A percentile compares a stretch with the other conserved stretches of the same genome.
Conservation (phyloP, 108 stramenopile species). For the Schizochytrium sp. region DNA sequence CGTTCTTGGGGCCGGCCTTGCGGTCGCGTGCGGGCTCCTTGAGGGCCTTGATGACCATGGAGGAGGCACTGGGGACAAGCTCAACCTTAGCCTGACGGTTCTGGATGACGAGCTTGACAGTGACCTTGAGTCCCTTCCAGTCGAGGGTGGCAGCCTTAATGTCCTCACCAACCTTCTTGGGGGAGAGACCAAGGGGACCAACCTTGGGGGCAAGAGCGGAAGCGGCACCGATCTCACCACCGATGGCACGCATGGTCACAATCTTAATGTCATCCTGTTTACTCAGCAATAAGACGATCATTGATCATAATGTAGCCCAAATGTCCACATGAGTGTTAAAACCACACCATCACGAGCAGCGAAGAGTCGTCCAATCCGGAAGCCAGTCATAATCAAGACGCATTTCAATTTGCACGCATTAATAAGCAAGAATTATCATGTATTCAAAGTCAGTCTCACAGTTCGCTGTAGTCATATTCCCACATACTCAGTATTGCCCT, state of each 20-base stretch:
- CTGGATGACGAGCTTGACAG: constrained; percentile 98
- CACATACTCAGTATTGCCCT: too few relatives aligned
- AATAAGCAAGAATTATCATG: too few relatives aligned
- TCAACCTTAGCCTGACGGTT: constrained; percentile 99
- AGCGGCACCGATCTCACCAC: constrained; percentile 97
- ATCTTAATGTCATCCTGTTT: constrained; percentile 35
- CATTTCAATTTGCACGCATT: too few relatives aligned
- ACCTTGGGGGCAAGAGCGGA: constrained; percentile 99
- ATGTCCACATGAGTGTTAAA: background rate
- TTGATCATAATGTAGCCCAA: background rate
- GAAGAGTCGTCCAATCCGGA: too few relatives aligned
- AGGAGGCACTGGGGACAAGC: constrained; percentile 96
- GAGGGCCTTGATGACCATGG: constrained; percentile 99
- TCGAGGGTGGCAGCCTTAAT: constrained; percentile 99
- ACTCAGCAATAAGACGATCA: background rate
- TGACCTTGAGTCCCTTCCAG: constrained; percentile 99
- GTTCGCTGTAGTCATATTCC: too few relatives aligned
- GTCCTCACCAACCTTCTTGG: constrained; percentile 99
- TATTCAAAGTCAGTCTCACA: too few relatives aligned
- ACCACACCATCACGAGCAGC: background rate
- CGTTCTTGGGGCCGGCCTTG: constrained; percentile 86
- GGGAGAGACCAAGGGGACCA: constrained; percentile 99
- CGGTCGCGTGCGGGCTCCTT: constrained; percentile 99
- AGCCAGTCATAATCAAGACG: too few relatives aligned
- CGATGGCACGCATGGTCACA: constrained; percentile 91